Base-by-base conservation (phyloP, 2,329 filamentous ascomycete genomes). In the Alternaria consortialis region DNA sequence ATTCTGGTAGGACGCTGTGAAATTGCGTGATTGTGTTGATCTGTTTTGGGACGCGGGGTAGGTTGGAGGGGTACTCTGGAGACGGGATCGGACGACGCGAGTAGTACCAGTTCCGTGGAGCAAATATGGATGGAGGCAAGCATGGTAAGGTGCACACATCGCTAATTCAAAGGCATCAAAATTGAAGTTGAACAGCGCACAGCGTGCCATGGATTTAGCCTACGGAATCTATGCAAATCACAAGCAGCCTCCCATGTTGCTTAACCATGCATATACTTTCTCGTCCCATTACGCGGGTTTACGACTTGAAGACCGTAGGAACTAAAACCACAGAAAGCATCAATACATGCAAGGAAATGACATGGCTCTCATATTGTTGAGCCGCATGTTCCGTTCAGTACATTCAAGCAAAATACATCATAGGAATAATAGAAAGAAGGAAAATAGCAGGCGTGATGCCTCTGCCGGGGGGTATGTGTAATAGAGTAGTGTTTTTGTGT, bases 171-270 rank as follows among this genome's bases (percentile, higher is more conserved):
- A 2, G 12, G 31, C 17, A 36, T 25, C 20, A 48, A 4, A 27
- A 27, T 13, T 25, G 27, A 20, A 32, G n/a, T 34, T 50, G 12
- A 36, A 25, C 9, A 12, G 17, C 29, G 43, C 36, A 59, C n/a
- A 48, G 29, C n/a, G 36, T 55, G 29, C 34, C 23, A 59, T 59
- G 39, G 29, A 48, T 55, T 27, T 29, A 55, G 32, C 56, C 8
- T 52, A 52, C 23, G 20, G 51, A 48, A 48, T 55, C 36, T 55
- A 59, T 31, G 23, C 27, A 55, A 55, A 42, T 31, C 15, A 59
- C 56, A 55, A 20, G 34, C n/a, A 48, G 43, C 51, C 56, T 58
- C 56, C 51, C 27, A 13, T 17, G 13, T 40, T 23, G 17, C 25
- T 36, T 29, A 36, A 25, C 43, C 27, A 29, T 39, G 37, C 17